These are phyloP conservation scores for Carnegiea gigantea DNA, from an alignment of 179 eudicot genomes.

Conservation along the genomic window DNA sequence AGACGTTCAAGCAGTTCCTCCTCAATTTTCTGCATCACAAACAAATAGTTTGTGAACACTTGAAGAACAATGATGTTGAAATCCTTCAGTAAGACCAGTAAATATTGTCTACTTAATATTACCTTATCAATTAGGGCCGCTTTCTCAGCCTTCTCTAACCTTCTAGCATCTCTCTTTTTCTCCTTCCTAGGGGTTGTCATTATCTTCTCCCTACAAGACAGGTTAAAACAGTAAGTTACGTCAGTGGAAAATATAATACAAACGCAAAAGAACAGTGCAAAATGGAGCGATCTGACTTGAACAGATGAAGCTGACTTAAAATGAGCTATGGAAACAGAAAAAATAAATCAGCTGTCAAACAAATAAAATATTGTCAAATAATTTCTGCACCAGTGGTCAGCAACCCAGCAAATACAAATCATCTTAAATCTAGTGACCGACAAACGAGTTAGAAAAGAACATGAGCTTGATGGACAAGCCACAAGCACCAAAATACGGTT, in stretches of 20 bases:
- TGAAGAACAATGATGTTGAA: conserved; percentile 4
- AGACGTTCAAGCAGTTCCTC: conserved; percentile 85
- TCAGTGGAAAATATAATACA: neutral
- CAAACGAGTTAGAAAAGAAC: neutral
- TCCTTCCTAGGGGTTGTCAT: conserved; percentile 82
- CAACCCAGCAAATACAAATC: neutral
- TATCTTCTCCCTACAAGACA: conserved; percentile 68
- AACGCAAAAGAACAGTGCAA: neutral
- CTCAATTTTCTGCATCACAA: conserved; percentile 68
- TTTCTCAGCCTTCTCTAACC: conserved; percentile 83
- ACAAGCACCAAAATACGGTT: neutral
- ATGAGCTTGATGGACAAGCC: no score
- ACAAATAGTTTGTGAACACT: neutral
- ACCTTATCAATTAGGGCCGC: conserved; percentile 85
- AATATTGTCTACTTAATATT: neutral
- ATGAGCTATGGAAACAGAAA: neutral
- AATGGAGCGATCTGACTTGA: neutral
- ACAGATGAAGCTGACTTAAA: neutral
- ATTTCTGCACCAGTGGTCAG: neutral
- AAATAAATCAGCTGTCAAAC: neutral
- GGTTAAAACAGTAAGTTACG: neutral
- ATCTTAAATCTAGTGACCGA: neutral
- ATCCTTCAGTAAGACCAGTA: neutral
- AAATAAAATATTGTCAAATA: neutral
- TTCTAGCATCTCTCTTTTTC: conserved; percentile 72